phyloP scores from a whole-genome alignment of 1,139 yeast species.

The Protomyces pachydermus region DNA sequence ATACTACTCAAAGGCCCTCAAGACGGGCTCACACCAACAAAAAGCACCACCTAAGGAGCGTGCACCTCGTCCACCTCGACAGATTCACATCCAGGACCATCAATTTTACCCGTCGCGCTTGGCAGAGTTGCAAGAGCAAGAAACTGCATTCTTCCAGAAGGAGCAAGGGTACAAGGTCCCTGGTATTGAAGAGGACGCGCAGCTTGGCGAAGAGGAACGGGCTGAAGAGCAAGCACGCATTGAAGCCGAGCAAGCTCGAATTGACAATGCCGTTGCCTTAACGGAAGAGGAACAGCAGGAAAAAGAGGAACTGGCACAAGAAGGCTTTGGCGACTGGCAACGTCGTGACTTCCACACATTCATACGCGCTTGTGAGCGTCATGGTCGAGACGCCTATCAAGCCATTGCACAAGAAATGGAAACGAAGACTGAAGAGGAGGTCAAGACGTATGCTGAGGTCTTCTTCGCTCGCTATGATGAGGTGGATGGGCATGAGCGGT shows the following conservation, averaged over 20 bases:
- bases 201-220: constrained; percentile 50
- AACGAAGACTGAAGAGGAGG: constrained; percentile 65
- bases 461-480: constrained; percentile 72
- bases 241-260: constrained; percentile 58
- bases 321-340: constrained; percentile 77
- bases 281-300: constrained; percentile 66
- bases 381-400: constrained; percentile 62
- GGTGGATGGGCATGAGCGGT: constrained; percentile 82
- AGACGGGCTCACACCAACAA: constrained; percentile 36
- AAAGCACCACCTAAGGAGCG: constrained; percentile 42
- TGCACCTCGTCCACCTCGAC: constrained; percentile 47
- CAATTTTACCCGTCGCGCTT: constrained; percentile 76
- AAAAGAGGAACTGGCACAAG: constrained; percentile 56
- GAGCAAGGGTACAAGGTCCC: constrained; percentile 68
- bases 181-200: constrained; percentile 59
- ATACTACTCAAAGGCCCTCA: constrained; percentile 75
- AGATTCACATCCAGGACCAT: constrained; percentile 56
- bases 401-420: constrained; percentile 60
- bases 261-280: constrained; percentile 65
- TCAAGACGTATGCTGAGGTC: constrained; percentile 57
- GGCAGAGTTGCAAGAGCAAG: constrained; percentile 64
- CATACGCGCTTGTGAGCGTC: constrained; percentile 71
- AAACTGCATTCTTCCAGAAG: constrained; percentile 69
- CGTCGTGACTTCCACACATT: constrained; percentile 85
- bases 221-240: constrained; percentile 40